Conservation (phyloP, 257 asterid genomes). For the Salvia splendens region DNA sequence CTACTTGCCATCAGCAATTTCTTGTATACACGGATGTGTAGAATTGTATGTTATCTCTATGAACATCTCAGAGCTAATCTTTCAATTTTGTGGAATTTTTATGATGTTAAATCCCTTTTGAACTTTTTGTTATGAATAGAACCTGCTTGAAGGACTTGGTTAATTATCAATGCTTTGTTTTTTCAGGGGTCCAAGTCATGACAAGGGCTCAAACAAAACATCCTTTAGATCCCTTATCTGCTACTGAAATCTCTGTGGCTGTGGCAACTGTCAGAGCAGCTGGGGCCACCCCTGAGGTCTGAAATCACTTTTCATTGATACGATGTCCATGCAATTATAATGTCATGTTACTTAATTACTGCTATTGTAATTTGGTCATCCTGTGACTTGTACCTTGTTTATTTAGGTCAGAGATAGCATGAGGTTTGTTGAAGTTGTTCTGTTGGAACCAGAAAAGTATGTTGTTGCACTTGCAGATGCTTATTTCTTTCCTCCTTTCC, state of each 20-base stretch:
- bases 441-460: slow-evolving; percentile 88
- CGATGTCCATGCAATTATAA: slow-evolving; percentile 17
- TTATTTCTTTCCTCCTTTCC: slow-evolving; percentile 95
- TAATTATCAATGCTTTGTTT: slow-evolving; percentile 23
- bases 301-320: slow-evolving; percentile 18
- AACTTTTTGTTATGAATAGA: neutral
- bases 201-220: slow-evolving; percentile 78
- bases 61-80: slow-evolving; percentile 12
- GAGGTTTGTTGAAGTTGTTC: slow-evolving; percentile 90
- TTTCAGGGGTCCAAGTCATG: slow-evolving; percentile 61
- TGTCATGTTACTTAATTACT: slow-evolving; percentile 13
- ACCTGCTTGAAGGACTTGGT: slow-evolving; percentile 10
- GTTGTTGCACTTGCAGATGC: slow-evolving; percentile 98
- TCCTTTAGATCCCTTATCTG: slow-evolving; percentile 93
- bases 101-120: slow-evolving; percentile 21
- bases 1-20: neutral
- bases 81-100: slow-evolving; percentile 19
- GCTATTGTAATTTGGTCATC: slow-evolving; percentile 12
- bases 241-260: slow-evolving; percentile 88
- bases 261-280: slow-evolving; percentile 96
- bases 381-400: slow-evolving; percentile 13
- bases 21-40: slow-evolving; percentile 1
- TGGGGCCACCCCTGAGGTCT: slow-evolving; percentile 98
- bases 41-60: slow-evolving; percentile 16
- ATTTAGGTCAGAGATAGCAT: slow-evolving; percentile 88